Conservation (phyloP, 768 basidiomycete species). For the Wakefieldia striispora region DNA sequence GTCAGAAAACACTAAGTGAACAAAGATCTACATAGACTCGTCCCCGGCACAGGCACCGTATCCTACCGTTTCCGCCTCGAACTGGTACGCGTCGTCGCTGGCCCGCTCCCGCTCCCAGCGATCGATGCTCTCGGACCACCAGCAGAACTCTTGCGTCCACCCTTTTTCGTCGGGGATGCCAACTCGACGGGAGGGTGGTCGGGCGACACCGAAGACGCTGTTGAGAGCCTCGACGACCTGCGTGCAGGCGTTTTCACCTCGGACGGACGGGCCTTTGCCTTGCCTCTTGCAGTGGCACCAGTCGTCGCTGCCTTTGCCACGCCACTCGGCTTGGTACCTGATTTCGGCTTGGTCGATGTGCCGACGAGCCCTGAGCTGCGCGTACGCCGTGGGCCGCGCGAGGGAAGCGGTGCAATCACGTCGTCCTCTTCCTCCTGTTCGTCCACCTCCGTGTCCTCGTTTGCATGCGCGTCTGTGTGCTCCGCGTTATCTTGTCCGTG, state of each 20-base stretch:
- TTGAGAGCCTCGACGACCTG: conserved; percentile 40
- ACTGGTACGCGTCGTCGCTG: conserved; percentile 27
- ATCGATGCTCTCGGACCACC: conserved; percentile 10
- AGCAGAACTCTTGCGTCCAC: conserved; percentile 18
- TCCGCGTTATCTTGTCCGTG: conserved; percentile 20
- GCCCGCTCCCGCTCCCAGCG: conserved; percentile 8
- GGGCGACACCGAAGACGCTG: conserved; percentile 33
- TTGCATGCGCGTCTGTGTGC: conserved; percentile 22
- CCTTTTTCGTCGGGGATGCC: conserved; percentile 23
- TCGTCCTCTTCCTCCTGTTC: conserved; percentile 38
- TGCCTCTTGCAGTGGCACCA: conserved; percentile 9
- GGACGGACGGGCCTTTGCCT: conserved; percentile 15
- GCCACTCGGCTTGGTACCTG: conserved; percentile 1
- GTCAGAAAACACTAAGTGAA: neutral
- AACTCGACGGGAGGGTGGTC: conserved; percentile 19
- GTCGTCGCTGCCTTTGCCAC: neutral
- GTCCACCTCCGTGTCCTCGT: conserved; percentile 16
- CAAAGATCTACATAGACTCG: neutral
- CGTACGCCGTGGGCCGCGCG: conserved; percentile 21
- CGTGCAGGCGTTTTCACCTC: conserved; percentile 29
- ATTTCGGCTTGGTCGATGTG: conserved; percentile 10
- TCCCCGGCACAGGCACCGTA: neutral
- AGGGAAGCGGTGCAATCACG: conserved; percentile 33
- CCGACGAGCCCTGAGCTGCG: conserved; percentile 11
- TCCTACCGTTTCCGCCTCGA: conserved; percentile 31